phyloP scores from a whole-genome alignment of 139 green algal genomes.

The Chlamydomonas incerta region DNA sequence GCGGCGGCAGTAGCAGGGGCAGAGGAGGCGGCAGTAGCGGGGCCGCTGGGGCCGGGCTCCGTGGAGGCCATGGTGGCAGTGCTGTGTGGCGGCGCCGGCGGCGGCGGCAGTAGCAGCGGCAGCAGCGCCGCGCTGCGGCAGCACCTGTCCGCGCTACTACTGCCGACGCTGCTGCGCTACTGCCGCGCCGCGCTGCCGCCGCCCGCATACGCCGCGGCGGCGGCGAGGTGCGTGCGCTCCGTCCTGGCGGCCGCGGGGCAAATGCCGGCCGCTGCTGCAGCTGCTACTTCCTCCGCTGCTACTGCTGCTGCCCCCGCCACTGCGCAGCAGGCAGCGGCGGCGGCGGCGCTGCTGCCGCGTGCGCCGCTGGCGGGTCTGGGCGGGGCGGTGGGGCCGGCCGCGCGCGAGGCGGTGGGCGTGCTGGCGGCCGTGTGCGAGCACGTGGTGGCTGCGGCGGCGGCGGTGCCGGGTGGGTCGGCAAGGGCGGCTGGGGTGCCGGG shows the following conservation, averaged over 20 bases:
- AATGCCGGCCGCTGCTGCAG: too few relatives aligned
- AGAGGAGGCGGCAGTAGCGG: neutral
- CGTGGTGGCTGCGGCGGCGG: neutral
- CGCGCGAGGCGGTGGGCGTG: neutral
- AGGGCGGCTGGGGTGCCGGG: too few relatives aligned
- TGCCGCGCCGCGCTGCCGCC: neutral
- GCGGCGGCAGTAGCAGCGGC: neutral
- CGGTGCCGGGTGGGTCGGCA: neutral
- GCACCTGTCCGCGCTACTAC: conserved; percentile 4
- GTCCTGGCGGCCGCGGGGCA: neutral
- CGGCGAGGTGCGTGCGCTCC: neutral
- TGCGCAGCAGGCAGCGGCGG: neutral
- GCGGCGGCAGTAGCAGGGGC: neutral
- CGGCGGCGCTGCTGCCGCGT: neutral
- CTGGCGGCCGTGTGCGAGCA: neutral
- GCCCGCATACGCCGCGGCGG: neutral
- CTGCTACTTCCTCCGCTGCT: too few relatives aligned
- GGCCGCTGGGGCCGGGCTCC: too few relatives aligned
- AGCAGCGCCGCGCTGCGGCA: neutral
- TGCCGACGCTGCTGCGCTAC: conserved; percentile 9
- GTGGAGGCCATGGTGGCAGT: neutral
- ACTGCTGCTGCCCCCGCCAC: too few relatives aligned
- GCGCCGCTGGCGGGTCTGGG: neutral
- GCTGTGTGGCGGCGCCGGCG: neutral
- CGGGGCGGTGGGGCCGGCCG: neutral